These are phyloP conservation scores for Dendryphion nanum DNA, from an alignment of 2,329 filamentous ascomycete genomes.

Conservation along the genomic window DNA sequence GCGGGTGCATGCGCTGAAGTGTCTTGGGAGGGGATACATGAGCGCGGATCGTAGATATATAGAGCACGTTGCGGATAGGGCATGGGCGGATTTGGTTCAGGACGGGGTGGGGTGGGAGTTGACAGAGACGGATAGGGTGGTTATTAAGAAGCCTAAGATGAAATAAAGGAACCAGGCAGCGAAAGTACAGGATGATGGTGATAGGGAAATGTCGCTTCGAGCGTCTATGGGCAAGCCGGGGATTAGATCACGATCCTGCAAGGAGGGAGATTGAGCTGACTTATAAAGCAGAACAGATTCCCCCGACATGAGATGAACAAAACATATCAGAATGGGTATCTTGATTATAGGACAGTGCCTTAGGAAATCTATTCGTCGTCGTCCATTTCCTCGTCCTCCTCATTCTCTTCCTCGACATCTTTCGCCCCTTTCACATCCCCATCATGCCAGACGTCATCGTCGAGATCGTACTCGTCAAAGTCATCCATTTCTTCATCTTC, in stretches of 20 bases:
- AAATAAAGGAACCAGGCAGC: constrained; percentile 24
- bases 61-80: constrained; percentile 64
- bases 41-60: constrained; percentile 67
- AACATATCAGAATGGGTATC: constrained; percentile 35
- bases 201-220: neutral
- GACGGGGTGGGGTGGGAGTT: constrained; percentile 84
- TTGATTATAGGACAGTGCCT: constrained; percentile 12
- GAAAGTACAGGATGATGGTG: too few relatives aligned
- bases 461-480: constrained; percentile 48
- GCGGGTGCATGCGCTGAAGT: constrained; percentile 76
- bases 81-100: constrained; percentile 70
- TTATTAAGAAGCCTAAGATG: constrained; percentile 66
- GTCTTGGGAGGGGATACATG: constrained; percentile 79
- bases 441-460: constrained; percentile 55
- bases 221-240: neutral
- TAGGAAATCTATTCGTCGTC: constrained; percentile 1
- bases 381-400: constrained; percentile 47
- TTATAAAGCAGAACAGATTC: too few relatives aligned
- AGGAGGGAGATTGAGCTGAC: neutral
- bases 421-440: constrained; percentile 51
- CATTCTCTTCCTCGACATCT: constrained; percentile 48
- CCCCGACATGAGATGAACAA: too few relatives aligned
- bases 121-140: constrained; percentile 64
- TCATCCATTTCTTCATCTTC: constrained; percentile 40
- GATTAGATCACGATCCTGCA: neutral